Conservation (phyloP, 2,329 filamentous ascomycete genomes). For the Aspergillus japonicus region DNA sequence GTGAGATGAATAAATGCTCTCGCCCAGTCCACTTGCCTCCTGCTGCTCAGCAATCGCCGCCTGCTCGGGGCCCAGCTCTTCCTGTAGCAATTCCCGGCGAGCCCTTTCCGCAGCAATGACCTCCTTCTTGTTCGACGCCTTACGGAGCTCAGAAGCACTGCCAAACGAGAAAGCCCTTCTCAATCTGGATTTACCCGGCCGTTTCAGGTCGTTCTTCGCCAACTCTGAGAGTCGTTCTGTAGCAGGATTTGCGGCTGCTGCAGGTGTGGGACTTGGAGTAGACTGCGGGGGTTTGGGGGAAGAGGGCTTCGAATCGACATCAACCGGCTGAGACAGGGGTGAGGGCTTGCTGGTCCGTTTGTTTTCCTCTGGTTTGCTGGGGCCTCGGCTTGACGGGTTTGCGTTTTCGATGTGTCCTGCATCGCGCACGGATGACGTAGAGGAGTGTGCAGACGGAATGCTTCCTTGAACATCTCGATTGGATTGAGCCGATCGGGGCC, state of each 20-base stretch:
- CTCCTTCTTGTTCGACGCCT: slow-evolving; percentile 62
- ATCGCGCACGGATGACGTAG: slow-evolving; percentile 58
- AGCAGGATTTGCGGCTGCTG: slow-evolving; percentile 61
- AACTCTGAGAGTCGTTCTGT: slow-evolving; percentile 84
- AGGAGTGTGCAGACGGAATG: slow-evolving; percentile 51
- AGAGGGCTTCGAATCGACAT: slow-evolving; percentile 43
- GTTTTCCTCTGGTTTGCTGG: slow-evolving; percentile 62
- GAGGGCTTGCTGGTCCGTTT: slow-evolving; percentile 69
- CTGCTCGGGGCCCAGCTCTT: slow-evolving; percentile 81
- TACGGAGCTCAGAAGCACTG: slow-evolving; percentile 84
- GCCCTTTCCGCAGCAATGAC: slow-evolving; percentile 54
- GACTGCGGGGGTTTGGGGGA: slow-evolving; percentile 20
- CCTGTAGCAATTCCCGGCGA: slow-evolving; percentile 63
- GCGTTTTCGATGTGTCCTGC: slow-evolving; percentile 21
- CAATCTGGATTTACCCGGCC: slow-evolving; percentile 81
- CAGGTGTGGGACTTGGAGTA: slow-evolving; percentile 32
- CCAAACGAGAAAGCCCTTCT: slow-evolving; percentile 95
- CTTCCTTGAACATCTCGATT: slow-evolving; percentile 65
- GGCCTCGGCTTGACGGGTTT: slow-evolving; percentile 20
- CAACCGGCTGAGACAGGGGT: slow-evolving; percentile 68
- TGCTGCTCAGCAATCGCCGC: slow-evolving; percentile 87
- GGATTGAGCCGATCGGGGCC: slow-evolving; percentile 41
- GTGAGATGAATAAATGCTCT: slow-evolving; percentile 75
- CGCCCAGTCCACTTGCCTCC: slow-evolving; percentile 87
- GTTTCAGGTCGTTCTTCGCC: slow-evolving; percentile 73